Percentiles rank a stretch among this genome's conserved stretches.
Evolutionary conservation across 306 rosid species (phyloP).

Genomic region (Gastrolobium bilobum): DNA sequence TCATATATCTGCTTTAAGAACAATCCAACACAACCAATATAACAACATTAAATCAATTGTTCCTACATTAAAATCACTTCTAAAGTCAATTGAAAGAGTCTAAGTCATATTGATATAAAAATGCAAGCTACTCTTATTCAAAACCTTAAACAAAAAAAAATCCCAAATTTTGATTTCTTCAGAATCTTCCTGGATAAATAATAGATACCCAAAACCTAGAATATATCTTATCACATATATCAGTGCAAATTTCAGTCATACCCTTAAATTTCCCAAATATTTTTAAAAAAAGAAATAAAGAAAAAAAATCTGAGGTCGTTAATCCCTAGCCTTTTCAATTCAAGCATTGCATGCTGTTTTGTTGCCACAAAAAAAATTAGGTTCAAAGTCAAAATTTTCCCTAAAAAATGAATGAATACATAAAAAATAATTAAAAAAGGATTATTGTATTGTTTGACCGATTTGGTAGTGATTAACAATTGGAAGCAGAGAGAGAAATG

Average conservation of each 20-base stretch:
- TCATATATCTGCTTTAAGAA: conserved; percentile 9
- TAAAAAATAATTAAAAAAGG: neutral
- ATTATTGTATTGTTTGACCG: neutral
- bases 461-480: neutral
- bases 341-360: neutral
- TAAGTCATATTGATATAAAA: neutral
- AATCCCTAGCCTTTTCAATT: neutral
- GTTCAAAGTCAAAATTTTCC: conserved; percentile 20
- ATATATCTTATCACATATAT: neutral
- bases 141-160: neutral
- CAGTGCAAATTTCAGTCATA: neutral
- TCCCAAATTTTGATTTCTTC: neutral
- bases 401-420: neutral
- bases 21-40: neutral
- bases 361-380: neutral
- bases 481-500: neutral
- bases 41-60: neutral
- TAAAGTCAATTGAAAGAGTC: neutral
- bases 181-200: conserved; percentile 1
- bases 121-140: conserved; percentile 4
- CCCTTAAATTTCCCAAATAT: neutral
- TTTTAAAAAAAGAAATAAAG: neutral
- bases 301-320: neutral
- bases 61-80: conserved; percentile 10
- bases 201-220: neutral